Evolutionary conservation across 768 basidiomycete genomes (phyloP), one percentile per base, ranked within the genome.

Genomic region (Lyophyllum semitale): DNA sequence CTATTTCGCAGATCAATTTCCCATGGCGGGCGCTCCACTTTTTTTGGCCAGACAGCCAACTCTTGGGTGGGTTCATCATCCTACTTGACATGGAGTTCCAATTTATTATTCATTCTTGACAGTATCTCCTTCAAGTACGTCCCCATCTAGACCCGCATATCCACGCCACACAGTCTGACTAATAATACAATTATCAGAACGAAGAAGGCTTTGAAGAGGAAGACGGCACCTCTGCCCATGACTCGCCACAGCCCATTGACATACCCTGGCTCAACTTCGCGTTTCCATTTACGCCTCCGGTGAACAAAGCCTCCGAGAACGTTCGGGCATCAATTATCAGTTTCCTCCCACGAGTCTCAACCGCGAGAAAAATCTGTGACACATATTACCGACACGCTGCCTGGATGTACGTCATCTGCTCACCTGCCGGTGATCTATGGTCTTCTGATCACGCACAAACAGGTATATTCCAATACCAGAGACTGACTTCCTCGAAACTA

Each of bases 391-490:
- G 78, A 61, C 83, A 88, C 66, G 85, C 83, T 48, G 85, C 84
- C 45, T 89, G 86, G 86, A 85, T 88, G 87, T 86, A 66, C 59
- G 86, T 76, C 52, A 60, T 45, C 32, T 47, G 52, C 30, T 13
- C 49, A 45, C 20, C 17, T 41, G 37, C 50, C 46, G 46, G 50
- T 52, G 48, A 50, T 54, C n/a, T 18, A 8, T 15, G 27, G n/a
- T 32, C 29, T 49, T 41, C 51, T 55, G 42, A 43, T 53, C 22
- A n/a, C 47, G 46, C 51, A 27, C 32, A 23, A n/a, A 17, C 57
- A 87, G 85, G 85, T 88, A 88, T 69, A 80, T 77, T 13, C 87
- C 87, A n/a, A 82, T 88, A 55, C 72, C 79, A 25, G 81, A 85
- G 62, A 61, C 65, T 20, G 85, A 87, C 52, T 85, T 85, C 58